Base-by-base conservation (phyloP, 2,329 filamentous ascomycete species). In the Dactylellina parvicollis region DNA sequence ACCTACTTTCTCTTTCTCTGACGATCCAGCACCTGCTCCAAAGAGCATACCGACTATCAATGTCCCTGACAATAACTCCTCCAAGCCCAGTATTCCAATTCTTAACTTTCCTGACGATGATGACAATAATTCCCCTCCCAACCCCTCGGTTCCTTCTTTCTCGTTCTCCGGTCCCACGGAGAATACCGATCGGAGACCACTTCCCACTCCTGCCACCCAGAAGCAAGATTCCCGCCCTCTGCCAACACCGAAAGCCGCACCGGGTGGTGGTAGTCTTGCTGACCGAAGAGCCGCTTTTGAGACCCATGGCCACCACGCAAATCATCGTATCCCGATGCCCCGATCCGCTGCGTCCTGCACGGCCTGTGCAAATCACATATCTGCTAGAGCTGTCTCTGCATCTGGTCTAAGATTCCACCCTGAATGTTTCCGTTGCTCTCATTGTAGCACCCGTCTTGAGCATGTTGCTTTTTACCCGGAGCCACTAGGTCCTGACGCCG, bases 401-500 rank as follows among this genome's bases (percentile, higher is more conserved):
- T 89, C 88, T 1, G 92, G 92, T 24, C 85, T 86, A 38, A 90
- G 93, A 18, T 98, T 98, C 80, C 95, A 99, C 77, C 93, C 95
- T 0, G 88, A 92, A 76, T 99, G 95, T 81, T 98, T 99, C 83
- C 86, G 87, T 44, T 99, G 95, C 83, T 90, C 92, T 80, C 86
- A 91, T 72, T 99, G 95, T 80, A 88, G 89, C 28, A 96, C 93
- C 8, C 86, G 89, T 18, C 89, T 99, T 16, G 95, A 99, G 82
- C 94, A 92, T 62, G 91, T 99, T 66, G 95, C 96, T 77, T 98
- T 99, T 80, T 96, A 95, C 76, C 92, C 92, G 0, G 95, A 99
- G 81, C 95, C 95, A 12, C 55, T 67, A 57, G 28, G 26, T 42
- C 34, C 55, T 12, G 62, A 56, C 30, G 69, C 64, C n/a, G 57